Evolutionary conservation across 1,139 yeast species (phyloP).

Genomic region (Candida frijolesensis): DNA sequence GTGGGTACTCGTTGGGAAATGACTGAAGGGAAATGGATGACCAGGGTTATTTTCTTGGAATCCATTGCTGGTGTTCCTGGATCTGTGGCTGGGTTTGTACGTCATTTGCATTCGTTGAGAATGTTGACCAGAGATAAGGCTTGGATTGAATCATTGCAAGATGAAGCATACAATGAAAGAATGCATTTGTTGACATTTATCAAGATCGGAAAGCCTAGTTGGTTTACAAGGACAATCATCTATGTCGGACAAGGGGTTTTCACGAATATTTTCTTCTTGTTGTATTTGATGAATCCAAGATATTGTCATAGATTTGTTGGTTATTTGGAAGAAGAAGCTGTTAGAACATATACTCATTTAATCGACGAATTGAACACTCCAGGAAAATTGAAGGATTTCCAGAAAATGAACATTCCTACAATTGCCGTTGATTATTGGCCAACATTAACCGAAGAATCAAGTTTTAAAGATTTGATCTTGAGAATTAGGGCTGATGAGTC

Average conservation of each 20-base stretch:
- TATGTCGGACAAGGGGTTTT: slow-evolving; percentile 74
- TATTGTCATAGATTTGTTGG: slow-evolving; percentile 80
- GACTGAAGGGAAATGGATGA: slow-evolving; percentile 69
- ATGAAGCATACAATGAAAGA: slow-evolving; percentile 79
- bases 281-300: slow-evolving; percentile 61
- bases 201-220: slow-evolving; percentile 64
- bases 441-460: slow-evolving; percentile 47
- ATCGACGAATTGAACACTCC: slow-evolving; percentile 55
- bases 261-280: slow-evolving; percentile 63
- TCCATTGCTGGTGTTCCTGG: slow-evolving; percentile 83
- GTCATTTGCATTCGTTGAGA: slow-evolving; percentile 66
- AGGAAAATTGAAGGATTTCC: slow-evolving; percentile 55
- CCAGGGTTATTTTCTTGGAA: slow-evolving; percentile 69
- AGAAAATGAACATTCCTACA: slow-evolving; percentile 47
- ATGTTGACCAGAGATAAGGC: slow-evolving; percentile 68
- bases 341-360: slow-evolving; percentile 65
- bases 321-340: slow-evolving; percentile 79
- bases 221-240: slow-evolving; percentile 57
- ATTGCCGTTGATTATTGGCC: slow-evolving; percentile 69
- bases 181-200: slow-evolving; percentile 76
- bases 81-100: slow-evolving; percentile 69
- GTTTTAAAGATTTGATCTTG: slow-evolving; percentile 61
- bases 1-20: slow-evolving; percentile 54
- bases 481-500: slow-evolving; percentile 68
- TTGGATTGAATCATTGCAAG: slow-evolving; percentile 73